Base-by-base conservation (phyloP, 2,329 filamentous ascomycete species). In the Pseudogymnoascus sp. region DNA sequence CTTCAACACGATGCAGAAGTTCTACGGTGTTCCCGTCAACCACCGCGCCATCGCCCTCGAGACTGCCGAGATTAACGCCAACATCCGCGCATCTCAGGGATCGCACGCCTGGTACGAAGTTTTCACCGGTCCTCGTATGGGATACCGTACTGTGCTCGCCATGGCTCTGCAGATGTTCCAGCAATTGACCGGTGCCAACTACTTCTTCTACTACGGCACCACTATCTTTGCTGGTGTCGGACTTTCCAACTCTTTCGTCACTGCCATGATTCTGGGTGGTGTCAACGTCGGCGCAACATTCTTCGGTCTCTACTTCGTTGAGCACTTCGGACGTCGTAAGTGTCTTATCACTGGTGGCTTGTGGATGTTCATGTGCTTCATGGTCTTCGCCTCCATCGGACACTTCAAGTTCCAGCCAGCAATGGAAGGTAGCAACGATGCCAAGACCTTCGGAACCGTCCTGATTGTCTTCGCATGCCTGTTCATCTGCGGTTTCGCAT, bases 391-490 rank as follows among this genome's bases (percentile, higher is more conserved):
- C 1, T 80, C 79, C 0, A 78, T 83, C 1, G 81, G 81, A 1
- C 79, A 81, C 69, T 81, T 81, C 66, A 64, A 72, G 7, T 75
- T 82, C 66, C 78, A 85, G 0, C 84, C 79, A 0, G 78, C 88
- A 33, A 33, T 60, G 0, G 27, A 36, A 12, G 74, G 73, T 7
- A 67, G 74, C 42, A 68, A 78, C 51, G 80, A 79, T 0, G 73
- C 73, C 4, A 70, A 71, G 36, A 81, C 76, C 66, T 71, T 74
- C 10, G 87, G 87, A 9, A 83, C 84, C 5, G 80, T 86, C 64
- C 86, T 91, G 81, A 89, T 91, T 66, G 84, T 88, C 8, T 84
- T 87, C 61, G 85, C 87, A 2, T 89, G 85, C 73, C 83, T 91
- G 77, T 91, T 90, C 74, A 91, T 91, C 62, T 82, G 84, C 58